Base-by-base conservation (phyloP, 2,329 filamentous ascomycete genomes). In the Zasmidium citrigriseum region DNA sequence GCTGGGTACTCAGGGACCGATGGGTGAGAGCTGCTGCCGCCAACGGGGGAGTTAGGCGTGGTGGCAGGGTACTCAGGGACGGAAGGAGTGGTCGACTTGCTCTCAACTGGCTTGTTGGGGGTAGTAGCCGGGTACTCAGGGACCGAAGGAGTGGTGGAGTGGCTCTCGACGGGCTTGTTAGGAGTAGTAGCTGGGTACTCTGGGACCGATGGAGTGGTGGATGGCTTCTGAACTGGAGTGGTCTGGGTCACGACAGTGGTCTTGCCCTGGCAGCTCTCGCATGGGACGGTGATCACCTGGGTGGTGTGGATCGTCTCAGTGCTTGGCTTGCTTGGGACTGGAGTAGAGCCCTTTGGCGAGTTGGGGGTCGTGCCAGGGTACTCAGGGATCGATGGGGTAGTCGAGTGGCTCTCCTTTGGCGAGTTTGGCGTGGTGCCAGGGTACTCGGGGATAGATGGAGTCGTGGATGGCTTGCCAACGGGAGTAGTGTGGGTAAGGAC, bases 211-310 rank as follows among this genome's bases (percentile, higher is more conserved):
- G 23, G 57, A 55, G 25, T 51, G 34, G 52, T 48, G 5, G 38
- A 34, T 45, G 34, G 24, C 38, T 20, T 23, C 23, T 49, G 47
- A 2, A 22, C 51, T 12, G 51, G 51, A n/a, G 14, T 4, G 25
- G 54, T 57, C 54, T 56, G 46, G 16, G 46, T 46, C 18, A 46
- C 47, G 47, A 25, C 54, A 29, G 47, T 57, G n/a, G 54, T 55
- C 18, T 44, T 49, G n/a, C 49, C 54, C 18, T 21, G 16, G 46
- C 54, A 55, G 10, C 12, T 45, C 18, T 24, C 22, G 49, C 49
- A 47, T 20, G 41, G 49, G 4, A 51, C 24, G 27, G 20, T 52
- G 54, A 25, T 24, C 18, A 44, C 27, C 2, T 52, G 16, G 16
- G 55, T 57, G 16, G 55, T 57, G 22, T 44, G n/a, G 23, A 48